Evolutionary conservation across 768 basidiomycete genomes (phyloP), one percentile per base, ranked within the genome.

Genomic region (Chalciporus chontae): DNA sequence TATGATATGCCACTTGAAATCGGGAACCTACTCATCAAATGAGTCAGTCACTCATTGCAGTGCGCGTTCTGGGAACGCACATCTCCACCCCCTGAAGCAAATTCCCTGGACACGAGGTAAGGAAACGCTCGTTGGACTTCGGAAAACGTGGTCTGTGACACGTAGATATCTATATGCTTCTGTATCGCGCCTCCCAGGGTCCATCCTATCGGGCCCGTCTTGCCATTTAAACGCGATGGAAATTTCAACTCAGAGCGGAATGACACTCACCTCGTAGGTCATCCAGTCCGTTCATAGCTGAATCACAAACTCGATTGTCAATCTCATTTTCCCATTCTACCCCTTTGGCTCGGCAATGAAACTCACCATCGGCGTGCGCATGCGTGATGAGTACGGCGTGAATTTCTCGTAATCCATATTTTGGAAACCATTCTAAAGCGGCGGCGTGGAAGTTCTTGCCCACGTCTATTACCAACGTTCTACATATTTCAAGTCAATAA

Each of bases 221-320:
- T 24, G 37, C 41, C 36, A 56, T 43, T 31, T 42, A 37, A 50
- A 53, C 43, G 15, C 24, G 42, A 43, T 10, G 39, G 24, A 31
- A 44, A 36, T 34, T 39, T 18, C 38, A 40, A 32, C 11, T 17
- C 10, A 17, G 18, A 37, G 15, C 15, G 0, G 37, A 52, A 31
- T 11, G 24, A 41, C 0, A 66, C 73, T 48, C 53, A 85, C 89
- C 86, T 73, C 92, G 76, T 32, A 94, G 71, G 66, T 95, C 93
- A 69, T 95, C 93, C 49, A 95, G 68, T 3, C 93, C 93, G 60
- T 92, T 91, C 73, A 92, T 90, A 6, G 93, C 92, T 77, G 37
- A n/a, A 51, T 45, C 27, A 49, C 38, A 15, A 45, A 21, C 34
- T 40, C 39, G 8, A 34, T 18, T 4, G 46, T 52, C 38, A 58